Evolutionary conservation across 2,329 filamentous ascomycete species (phyloP), one percentile per base, ranked within the genome.

Genomic region (Colletotrichum sidae): DNA sequence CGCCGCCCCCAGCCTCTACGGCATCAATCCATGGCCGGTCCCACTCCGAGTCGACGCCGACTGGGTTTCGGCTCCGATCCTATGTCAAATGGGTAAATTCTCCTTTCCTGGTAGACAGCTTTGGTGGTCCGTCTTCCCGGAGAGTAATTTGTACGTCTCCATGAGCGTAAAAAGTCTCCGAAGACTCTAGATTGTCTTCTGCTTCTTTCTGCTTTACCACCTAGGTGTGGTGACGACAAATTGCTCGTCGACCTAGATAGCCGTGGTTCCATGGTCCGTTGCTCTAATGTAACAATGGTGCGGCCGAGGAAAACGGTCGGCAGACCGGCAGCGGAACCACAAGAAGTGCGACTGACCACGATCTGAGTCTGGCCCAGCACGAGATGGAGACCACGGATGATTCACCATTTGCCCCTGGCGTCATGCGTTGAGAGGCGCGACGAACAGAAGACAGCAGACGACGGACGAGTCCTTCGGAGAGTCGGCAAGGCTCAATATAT

Each of bases 401-500:
- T 25, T 62, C 62, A 44, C 42, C 33, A 44, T 56, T 25, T 15
- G n/a, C 37, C 11, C 47, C 37, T 55, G 42, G 38, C 51, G 8
- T 55, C 41, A 65, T 65, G 58, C 62, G 41, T 41, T 57, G 33
- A 6, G 9, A 25, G 25, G 25, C 25, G 25, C 4, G 25, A 25
- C 25, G 25, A 25, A 25, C 25, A 25, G 25, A 4, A 4, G 1
- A 5, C 25, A 25, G 25, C 25, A 25, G 4, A 25, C 25, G 4
- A 25, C 25, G 1, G 25, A 25, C 25, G 1, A 25, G 25, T 25
- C 41, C 17, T 15, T 13, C 51, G 51, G 47, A 33, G 39, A 3
- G 13, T 62, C 52, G 58, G 52, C 47, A 53, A 41, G 53, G 58
- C 46, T 58, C 58, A 65, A 53, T 65, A 39, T 65, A 65, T 52